phyloP scores from a whole-genome alignment of 768 basidiomycete genomes.

The Xerocomellus chrysenteron region DNA sequence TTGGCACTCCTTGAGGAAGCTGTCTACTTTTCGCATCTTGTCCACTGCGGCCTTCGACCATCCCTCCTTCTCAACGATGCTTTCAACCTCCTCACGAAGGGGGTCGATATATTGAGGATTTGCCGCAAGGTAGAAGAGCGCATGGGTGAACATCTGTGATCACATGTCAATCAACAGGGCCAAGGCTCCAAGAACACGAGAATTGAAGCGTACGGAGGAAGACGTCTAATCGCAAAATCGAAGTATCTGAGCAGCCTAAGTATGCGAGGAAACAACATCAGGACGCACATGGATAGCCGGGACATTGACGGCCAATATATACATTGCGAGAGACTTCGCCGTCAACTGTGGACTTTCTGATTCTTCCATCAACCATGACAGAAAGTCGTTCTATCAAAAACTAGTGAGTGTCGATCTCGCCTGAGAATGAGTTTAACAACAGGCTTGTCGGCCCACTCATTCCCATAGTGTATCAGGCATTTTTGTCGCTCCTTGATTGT shows the following conservation, averaged over 20 bases:
- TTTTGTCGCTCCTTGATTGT: neutral
- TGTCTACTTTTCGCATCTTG: neutral
- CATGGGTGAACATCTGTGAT: neutral
- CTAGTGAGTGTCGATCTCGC: neutral
- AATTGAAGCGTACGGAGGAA: too few relatives aligned
- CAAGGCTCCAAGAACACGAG: too few relatives aligned
- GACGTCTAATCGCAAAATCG: too few relatives aligned
- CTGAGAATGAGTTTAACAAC: neutral
- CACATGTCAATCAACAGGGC: too few relatives aligned
- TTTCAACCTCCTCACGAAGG: neutral
- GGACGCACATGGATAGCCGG: neutral
- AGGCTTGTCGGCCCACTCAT: neutral
- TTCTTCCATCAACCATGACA: too few relatives aligned
- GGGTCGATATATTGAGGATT: neutral
- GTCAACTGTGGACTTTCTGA: too few relatives aligned
- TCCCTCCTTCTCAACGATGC: neutral
- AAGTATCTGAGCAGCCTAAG: too few relatives aligned
- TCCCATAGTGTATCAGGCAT: neutral
- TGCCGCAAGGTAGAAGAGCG: neutral
- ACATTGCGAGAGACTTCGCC: too few relatives aligned
- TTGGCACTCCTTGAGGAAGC: neutral
- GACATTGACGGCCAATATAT: neutral
- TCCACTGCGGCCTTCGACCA: neutral
- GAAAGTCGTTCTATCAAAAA: neutral
- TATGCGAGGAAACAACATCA: too few relatives aligned